phyloP scores from a whole-genome alignment of 164 flowering plant genomes.

The Magnolia officinalis region DNA sequence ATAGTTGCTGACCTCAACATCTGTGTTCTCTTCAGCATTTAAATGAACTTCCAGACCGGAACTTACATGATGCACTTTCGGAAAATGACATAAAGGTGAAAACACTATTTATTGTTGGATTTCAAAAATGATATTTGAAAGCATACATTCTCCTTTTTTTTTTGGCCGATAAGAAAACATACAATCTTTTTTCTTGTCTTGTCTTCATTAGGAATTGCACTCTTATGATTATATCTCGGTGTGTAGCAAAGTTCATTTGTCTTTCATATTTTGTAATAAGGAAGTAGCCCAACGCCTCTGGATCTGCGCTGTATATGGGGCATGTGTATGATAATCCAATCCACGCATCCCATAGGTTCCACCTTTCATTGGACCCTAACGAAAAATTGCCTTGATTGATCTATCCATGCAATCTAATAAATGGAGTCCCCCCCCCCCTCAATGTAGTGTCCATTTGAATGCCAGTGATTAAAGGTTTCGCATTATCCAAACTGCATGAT shows the following conservation, averaged over 20 bases:
- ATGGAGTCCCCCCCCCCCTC: no score
- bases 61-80: conserved; percentile 69
- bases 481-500: no score
- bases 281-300: no score
- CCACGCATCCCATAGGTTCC: no score
- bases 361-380: no score
- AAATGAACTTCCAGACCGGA: conserved; percentile 54
- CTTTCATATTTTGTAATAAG: not conserved
- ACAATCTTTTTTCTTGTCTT: not conserved
- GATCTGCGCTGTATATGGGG: no score
- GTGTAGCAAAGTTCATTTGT: not conserved
- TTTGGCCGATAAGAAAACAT: not conserved
- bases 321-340: no score
- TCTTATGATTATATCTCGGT: not conserved
- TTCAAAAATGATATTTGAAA: not conserved
- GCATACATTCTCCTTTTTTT: not conserved
- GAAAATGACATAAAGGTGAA: conserved; percentile 79
- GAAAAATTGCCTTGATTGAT: no score
- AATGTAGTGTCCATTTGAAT: no score
- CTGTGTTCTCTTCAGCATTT: conserved; percentile 51
- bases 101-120: not conserved
- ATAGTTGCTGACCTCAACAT: conserved; percentile 7
- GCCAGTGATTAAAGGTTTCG: no score
- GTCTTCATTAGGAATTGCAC: not conserved
- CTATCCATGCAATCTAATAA: no score